These are phyloP conservation scores for Periconia sp. DNA, from an alignment of 2,329 filamentous ascomycete genomes.

Conservation along the genomic window DNA sequence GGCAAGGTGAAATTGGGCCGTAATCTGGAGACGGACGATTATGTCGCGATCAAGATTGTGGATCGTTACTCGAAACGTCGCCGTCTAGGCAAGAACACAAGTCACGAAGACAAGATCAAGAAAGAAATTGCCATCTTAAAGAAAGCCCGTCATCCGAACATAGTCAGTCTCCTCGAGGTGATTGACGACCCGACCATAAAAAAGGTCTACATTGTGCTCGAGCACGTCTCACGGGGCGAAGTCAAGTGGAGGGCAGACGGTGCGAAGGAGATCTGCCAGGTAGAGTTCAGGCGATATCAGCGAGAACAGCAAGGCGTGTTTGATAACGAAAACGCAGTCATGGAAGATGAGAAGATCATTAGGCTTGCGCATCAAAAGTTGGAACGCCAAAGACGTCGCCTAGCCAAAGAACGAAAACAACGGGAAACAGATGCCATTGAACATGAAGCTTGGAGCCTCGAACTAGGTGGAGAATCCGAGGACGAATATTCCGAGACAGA, in stretches of 20 bases:
- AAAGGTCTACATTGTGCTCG: constrained; percentile 97
- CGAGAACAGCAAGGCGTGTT: constrained; percentile 61
- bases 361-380: constrained; percentile 37
- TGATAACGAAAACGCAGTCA: constrained; percentile 44
- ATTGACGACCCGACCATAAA: constrained; percentile 95
- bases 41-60: constrained; percentile 98
- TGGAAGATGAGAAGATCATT: constrained; percentile 49
- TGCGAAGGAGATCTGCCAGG: constrained; percentile 75
- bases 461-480: constrained; percentile 68
- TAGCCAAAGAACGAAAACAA: constrained; percentile 39
- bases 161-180: constrained; percentile 92
- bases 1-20: constrained; percentile 96
- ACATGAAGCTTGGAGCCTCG: constrained; percentile 78
- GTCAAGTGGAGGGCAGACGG: constrained; percentile 93
- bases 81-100: constrained; percentile 75
- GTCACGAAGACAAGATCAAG: constrained; percentile 80
- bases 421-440: constrained; percentile 40
- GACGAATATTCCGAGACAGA: constrained; percentile 47
- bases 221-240: constrained; percentile 92
- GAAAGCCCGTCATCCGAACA: constrained; percentile 96
- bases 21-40: constrained; percentile 72
- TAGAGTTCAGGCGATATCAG: constrained; percentile 80
- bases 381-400: constrained; percentile 48
- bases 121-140: constrained; percentile 97
- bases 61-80: constrained; percentile 92